Base-by-base conservation (phyloP, 306 rosid species). In the Vigna trinervia region DNA sequence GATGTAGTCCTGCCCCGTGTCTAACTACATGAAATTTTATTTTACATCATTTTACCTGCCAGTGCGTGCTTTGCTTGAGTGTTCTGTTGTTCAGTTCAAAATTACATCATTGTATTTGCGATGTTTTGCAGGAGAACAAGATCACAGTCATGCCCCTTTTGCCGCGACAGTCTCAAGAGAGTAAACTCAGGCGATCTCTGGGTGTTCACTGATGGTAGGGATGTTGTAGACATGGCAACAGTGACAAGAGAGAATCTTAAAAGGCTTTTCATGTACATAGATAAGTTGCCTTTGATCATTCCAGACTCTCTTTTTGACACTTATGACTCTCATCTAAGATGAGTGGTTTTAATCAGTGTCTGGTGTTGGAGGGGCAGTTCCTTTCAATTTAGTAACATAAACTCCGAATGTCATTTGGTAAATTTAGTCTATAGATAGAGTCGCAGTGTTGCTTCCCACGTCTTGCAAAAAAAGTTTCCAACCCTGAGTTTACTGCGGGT, bases 61-160 rank as follows among this genome's bases (percentile, higher is more conserved):
- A 51, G 56, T 51, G 11, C 22, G 17, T 51, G 56, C 56, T n/a
- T 58, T n/a, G 56, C 4, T 51, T 57, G 0, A 54, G 30, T 54
- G 15, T 56, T 56, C 15, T 56, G 51, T 13, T 12, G 70, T 22
- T 43, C 77, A 52, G 61, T 28, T 60, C 77, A 4, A 73, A 77
- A 57, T 14, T 36, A 60, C 20, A 34, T 70, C 50, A 12, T 12
- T 12, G 68, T 41, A 52, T 69, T 0, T 73, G 62, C 32, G 63
- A 17, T 30, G 54, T 43, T 45, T 48, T 82, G 79, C 97, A 94
- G 98, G 98, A 84, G 92, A 73, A 76, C 90, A 78, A 88, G 97
- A 73, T 94, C 98, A 2, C 93, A 89, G 56, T 94, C 97, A 0
- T 94, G 98, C 83, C 98, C 98, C 46, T 94, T 94, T 71, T 94